Evolutionary conservation across 176 grass and related monocot genomes (phyloP).

Genomic region (Avena sativa): DNA sequence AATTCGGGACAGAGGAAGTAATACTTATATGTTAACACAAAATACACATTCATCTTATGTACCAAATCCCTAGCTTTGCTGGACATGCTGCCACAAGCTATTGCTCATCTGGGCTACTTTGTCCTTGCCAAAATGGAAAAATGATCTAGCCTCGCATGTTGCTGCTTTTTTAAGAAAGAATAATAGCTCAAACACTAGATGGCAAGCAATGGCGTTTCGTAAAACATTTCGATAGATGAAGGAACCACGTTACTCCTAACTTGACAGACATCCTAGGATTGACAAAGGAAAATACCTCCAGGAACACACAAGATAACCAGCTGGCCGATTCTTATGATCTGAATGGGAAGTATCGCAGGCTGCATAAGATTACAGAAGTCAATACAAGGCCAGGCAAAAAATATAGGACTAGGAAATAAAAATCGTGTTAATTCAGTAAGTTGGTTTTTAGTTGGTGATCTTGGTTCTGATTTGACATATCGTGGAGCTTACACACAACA

Average conservation of each 20-base stretch:
- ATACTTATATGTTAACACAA: background rate
- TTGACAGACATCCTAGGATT: constrained; percentile 27
- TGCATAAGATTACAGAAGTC: constrained; percentile 49
- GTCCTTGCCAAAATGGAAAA: background rate
- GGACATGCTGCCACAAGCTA: background rate
- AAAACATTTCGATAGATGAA: constrained; percentile 35
- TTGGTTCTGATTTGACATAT: constrained; percentile 17
- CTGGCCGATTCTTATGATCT: constrained; percentile 89
- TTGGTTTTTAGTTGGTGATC: background rate
- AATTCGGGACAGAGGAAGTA: no score
- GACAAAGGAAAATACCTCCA: constrained; percentile 71
- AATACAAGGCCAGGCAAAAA: constrained; percentile 33
- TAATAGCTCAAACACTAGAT: constrained; percentile 3
- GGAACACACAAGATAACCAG: constrained; percentile 92
- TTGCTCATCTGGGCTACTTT: background rate
- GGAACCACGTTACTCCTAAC: constrained; percentile 20
- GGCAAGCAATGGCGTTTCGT: constrained; percentile 18
- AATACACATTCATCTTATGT: constrained; percentile 15
- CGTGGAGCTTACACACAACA: constrained; percentile 3
- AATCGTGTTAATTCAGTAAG: constrained; percentile 32
- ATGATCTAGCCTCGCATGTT: background rate
- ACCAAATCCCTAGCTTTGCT: background rate
- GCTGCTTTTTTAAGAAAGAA: background rate
- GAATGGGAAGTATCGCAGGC: constrained; percentile 95
- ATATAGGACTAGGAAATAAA: constrained; percentile 18